Percentiles rank a stretch among this genome's conserved stretches.
phyloP scores from a whole-genome alignment of 176 grass and related monocot species.

The Bothriochloa decipiens region DNA sequence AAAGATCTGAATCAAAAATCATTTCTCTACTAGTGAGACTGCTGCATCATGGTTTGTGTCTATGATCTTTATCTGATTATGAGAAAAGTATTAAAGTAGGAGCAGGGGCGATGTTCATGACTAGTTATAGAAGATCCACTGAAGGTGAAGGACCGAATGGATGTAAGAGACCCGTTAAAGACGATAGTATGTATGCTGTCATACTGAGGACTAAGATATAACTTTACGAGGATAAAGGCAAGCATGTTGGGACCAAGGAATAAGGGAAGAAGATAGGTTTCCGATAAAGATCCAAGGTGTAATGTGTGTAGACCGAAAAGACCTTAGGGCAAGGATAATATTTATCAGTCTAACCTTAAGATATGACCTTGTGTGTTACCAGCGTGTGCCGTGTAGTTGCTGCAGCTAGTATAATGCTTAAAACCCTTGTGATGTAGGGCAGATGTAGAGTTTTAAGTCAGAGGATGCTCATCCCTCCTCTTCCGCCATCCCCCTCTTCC shows the following conservation, averaged over 20 bases:
- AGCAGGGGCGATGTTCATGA: background rate
- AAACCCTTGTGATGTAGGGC: background rate
- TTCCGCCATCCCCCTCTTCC: background rate
- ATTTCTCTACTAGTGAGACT: background rate
- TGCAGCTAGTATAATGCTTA: background rate
- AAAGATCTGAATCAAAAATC: too few relatives aligned
- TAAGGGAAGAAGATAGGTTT: background rate
- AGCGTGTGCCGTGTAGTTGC: background rate
- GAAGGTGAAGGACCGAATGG: background rate
- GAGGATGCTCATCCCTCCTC: too few relatives aligned
- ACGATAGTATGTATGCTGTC: background rate
- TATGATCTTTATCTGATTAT: background rate
- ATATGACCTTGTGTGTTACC: background rate
- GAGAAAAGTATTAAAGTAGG: background rate
- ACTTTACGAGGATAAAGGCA: background rate
- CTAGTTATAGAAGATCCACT: background rate
- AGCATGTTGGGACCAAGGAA: background rate
- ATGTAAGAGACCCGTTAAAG: background rate
- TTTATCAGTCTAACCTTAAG: background rate
- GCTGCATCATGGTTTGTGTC: background rate
- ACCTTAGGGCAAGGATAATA: background rate
- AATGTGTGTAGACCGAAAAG: background rate
- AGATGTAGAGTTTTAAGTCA: background rate
- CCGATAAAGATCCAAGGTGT: background rate
- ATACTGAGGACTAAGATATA: background rate